Percentiles rank a stretch among this genome's conserved stretches.
These are phyloP conservation scores for Ceriops decandra DNA, from an alignment of 345 rosid species.

Conservation along the genomic window DNA sequence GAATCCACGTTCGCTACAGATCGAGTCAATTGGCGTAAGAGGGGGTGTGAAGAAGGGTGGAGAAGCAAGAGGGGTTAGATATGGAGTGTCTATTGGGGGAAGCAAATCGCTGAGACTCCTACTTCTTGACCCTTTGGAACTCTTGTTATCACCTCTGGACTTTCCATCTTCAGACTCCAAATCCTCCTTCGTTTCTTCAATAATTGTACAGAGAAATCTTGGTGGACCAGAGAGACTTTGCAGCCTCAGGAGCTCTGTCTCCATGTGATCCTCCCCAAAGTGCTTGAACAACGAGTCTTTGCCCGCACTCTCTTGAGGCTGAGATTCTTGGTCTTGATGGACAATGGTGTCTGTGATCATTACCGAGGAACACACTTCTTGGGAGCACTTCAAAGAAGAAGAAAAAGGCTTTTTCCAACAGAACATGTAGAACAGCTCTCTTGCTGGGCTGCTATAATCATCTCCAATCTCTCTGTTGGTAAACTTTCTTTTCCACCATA, in stretches of 20 bases:
- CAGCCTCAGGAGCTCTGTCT: constrained; percentile 53
- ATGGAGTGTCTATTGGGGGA: constrained; percentile 72
- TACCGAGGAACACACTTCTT: constrained; percentile 34
- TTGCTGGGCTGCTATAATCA: constrained; percentile 65
- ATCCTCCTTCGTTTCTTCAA: constrained; percentile 88
- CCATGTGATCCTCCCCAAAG: constrained; percentile 36
- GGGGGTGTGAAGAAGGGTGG: constrained; percentile 91
- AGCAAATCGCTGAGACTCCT: constrained; percentile 74
- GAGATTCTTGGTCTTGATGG: constrained; percentile 32
- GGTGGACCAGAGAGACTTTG: constrained; percentile 54
- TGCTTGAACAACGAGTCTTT: constrained; percentile 47
- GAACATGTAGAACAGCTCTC: constrained; percentile 70
- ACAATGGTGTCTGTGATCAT: constrained; percentile 34
- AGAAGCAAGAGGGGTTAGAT: constrained; percentile 81
- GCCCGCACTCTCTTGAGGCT: constrained; percentile 20
- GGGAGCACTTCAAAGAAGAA: constrained; percentile 33
- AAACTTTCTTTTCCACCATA: constrained; percentile 84
- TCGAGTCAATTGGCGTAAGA: constrained; percentile 55
- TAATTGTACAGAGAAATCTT: constrained; percentile 76
- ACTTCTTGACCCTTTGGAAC: constrained; percentile 38
- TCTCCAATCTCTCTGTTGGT: constrained; percentile 44
- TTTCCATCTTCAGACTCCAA: constrained; percentile 77
- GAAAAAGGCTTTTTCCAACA: constrained; percentile 59
- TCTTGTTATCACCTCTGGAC: constrained; percentile 42
- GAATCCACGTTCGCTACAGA: constrained; percentile 39